Evolutionary conservation across 129 eudicot species (phyloP).

Genomic region (Helianthus annuus): DNA sequence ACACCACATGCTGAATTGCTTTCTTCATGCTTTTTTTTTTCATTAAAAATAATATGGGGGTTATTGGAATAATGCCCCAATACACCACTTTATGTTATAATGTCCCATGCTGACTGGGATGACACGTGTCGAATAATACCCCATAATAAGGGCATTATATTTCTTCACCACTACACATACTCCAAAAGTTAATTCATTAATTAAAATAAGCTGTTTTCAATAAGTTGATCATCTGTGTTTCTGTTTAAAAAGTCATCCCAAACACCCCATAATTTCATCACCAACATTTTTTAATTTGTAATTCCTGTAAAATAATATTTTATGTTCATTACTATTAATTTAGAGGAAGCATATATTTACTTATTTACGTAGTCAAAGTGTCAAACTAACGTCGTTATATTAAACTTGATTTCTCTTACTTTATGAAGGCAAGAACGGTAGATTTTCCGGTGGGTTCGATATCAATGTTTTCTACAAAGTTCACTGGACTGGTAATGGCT

Average conservation of each 20-base stretch:
- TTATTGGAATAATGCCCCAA: no score
- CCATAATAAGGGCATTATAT: no score
- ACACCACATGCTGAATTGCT: no score
- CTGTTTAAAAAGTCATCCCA: background rate
- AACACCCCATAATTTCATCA: no score
- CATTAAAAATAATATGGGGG: no score
- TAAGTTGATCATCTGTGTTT: background rate
- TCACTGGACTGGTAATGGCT: constrained; percentile 68
- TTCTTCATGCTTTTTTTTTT: no score
- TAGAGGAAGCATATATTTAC: background rate
- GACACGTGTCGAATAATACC: no score
- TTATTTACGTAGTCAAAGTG: background rate
- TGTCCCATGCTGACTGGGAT: no score
- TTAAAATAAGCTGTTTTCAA: background rate
- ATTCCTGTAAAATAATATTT: background rate
- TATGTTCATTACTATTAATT: background rate
- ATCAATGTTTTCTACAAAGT: constrained; percentile 76
- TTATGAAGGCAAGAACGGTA: constrained; percentile 68
- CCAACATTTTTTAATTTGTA: background rate
- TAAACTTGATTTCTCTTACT: constrained; percentile 13
- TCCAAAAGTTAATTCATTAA: background rate
- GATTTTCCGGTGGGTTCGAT: constrained; percentile 94
- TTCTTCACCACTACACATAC: no score
- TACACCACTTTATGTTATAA: no score
- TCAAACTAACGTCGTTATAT: background rate